These are phyloP conservation scores for Ophiostoma sp. DNA, from an alignment of 2,329 filamentous ascomycete genomes.

Conservation along the genomic window DNA sequence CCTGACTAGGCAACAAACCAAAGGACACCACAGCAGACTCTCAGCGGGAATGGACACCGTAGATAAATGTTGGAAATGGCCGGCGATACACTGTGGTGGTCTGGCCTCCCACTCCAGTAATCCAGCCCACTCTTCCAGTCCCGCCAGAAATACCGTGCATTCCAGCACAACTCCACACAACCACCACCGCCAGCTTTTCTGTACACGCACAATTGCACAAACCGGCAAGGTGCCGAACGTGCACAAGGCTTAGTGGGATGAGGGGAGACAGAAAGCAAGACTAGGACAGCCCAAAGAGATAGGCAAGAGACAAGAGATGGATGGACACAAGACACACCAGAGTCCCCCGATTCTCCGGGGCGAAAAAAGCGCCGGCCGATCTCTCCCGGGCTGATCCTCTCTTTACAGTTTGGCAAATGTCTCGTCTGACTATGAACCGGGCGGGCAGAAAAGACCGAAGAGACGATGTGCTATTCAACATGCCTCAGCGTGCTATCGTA, in stretches of 20 bases:
- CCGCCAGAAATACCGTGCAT: not conserved
- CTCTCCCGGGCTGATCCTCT: not conserved
- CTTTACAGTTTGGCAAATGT: not conserved
- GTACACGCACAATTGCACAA: constrained; percentile 5
- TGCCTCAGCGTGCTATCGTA: not conserved
- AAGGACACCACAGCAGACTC: not conserved
- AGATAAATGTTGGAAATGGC: not conserved
- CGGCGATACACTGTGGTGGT: not conserved
- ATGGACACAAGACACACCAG: not conserved
- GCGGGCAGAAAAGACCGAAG: not conserved
- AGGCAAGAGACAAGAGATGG: not conserved
- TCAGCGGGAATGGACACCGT: constrained; percentile 1
- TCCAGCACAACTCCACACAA: not conserved
- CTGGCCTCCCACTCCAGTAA: not conserved
- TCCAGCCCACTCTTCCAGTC: too few species aligned
- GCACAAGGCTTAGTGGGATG: constrained; percentile 3
- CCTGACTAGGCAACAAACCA: constrained; percentile 17
- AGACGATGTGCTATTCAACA: not conserved
- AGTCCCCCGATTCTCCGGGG: not conserved
- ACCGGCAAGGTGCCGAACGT: not conserved
- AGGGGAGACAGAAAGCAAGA: not conserved
- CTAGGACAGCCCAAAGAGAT: not conserved
- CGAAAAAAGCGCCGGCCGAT: constrained; percentile 10
- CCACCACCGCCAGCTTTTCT: not conserved
- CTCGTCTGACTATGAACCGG: not conserved